A percentile compares a stretch with the other conserved stretches of the same genome.
Conservation (phyloP, 2,329 filamentous ascomycete species). For the Clonostachys solani region DNA sequence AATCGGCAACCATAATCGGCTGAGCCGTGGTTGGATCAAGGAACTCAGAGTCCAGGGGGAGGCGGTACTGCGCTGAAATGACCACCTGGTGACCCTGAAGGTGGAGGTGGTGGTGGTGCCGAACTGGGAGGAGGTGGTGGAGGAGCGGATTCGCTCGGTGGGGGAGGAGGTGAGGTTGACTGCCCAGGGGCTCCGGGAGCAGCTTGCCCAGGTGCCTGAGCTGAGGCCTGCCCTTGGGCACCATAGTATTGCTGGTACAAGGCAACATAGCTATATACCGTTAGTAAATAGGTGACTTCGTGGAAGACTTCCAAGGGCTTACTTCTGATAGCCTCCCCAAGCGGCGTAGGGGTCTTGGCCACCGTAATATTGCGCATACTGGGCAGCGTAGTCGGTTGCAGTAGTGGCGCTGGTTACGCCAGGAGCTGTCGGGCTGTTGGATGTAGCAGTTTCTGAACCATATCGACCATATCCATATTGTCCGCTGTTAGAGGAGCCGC, state of each 20-base stretch:
- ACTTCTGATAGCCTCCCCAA: conserved; percentile 84
- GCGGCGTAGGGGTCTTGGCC: conserved; percentile 79
- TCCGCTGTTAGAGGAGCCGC: conserved; percentile 16
- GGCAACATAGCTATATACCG: conserved; percentile 49
- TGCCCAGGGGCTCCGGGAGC: conserved; percentile 28
- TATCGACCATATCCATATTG: conserved; percentile 20
- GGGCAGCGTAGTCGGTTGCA: conserved; percentile 64
- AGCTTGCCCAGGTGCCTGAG: conserved; percentile 11
- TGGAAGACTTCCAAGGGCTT: conserved; percentile 17
- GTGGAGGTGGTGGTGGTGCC: conserved; percentile 49
- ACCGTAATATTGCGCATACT: conserved; percentile 81
- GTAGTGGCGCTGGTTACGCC: conserved; percentile 16
- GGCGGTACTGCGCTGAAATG: conserved; percentile 57
- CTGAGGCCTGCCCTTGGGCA: conserved; percentile 18
- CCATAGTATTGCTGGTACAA: conserved; percentile 72
- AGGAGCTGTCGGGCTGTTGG: conserved; percentile 28
- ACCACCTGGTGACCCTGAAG: conserved; percentile 16
- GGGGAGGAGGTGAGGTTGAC: conserved; percentile 49
- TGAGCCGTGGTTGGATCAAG: conserved; percentile 2
- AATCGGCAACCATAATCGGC: background rate
- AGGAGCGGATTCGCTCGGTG: conserved; percentile 55
- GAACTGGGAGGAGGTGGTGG: conserved; percentile 56
- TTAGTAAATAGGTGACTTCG: conserved; percentile 11
- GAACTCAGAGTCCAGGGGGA: conserved; percentile 44
- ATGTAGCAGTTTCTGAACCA: conserved; percentile 16